Evolutionary conservation across 2,329 filamentous ascomycete genomes (phyloP), one percentile per base, ranked within the genome.

Genomic region (Gremmenia infestans): DNA sequence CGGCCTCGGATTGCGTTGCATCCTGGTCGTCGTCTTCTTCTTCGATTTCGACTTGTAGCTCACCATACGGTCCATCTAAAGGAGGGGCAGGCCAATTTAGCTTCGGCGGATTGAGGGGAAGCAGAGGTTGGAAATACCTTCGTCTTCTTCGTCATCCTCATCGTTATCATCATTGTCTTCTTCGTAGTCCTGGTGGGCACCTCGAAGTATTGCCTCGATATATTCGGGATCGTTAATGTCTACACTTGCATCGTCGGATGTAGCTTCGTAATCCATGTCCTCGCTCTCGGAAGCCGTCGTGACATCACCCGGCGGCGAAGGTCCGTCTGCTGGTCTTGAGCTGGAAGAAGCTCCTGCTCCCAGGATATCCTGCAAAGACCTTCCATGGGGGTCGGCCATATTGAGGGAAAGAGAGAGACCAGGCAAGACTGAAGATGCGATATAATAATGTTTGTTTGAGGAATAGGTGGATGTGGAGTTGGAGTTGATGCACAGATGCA

Each of bases 21-120:
- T 57, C 49, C 28, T 74, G 70, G 11, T 75, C 73, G 2, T 73
- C 70, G 11, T 74, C 72, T 17, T 74, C 72, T 17, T 74, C 70
- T 15, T 75, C 59, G 6, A 68, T 65, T 15, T 66, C 65, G 17
- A 67, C 67, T 22, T 67, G 66, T 14, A 66, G 59, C 17, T 72
- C 48, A 15, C 32, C 23, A 28, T 47, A 48, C 19, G 12, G 37
- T n/a, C 25, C 15, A 40, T 35, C 46, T 45, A 7, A 32, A 22
- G 12, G 17, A n/a, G 40, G 39, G 25, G 36, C 35, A 19, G 39
- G 25, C 23, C 35, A 19, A 25, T 48, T 51, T 45, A 51, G 48
- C 43, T 28, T 22, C 22, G 36, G 50, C 17, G 14, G 15, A 32
- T 46, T 50, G 40, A 28, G 40, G 32, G 49, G 28, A 37, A 28